Percentiles rank a stretch among this genome's conserved stretches.
Conservation (phyloP, 2,329 filamentous ascomycete genomes). For the Phyllachora maydis region DNA sequence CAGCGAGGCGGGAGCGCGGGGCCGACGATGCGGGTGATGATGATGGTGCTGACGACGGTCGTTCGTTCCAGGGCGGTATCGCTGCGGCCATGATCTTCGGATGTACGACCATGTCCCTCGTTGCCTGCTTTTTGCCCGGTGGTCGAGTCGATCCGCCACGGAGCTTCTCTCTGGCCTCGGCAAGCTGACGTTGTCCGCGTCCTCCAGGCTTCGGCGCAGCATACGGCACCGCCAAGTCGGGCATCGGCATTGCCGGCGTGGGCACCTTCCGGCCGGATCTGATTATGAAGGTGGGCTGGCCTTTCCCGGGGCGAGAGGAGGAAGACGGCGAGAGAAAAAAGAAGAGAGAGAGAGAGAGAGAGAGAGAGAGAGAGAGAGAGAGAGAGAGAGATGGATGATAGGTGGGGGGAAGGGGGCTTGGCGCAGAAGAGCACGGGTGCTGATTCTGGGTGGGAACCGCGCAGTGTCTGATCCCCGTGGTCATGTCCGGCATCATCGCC, state of each 20-base stretch:
- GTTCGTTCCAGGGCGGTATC: conserved; percentile 42
- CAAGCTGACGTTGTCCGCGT: too few species aligned
- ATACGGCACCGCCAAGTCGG: conserved; percentile 74
- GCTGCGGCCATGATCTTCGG: conserved; percentile 69
- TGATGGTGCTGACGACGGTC: conserved; percentile 5
- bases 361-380: too few species aligned
- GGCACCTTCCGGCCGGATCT: conserved; percentile 70
- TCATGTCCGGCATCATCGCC: conserved; percentile 99
- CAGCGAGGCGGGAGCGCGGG: background rate
- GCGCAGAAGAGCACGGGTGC: background rate
- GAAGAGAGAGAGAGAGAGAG: too few species aligned
- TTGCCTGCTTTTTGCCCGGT: too few species aligned
- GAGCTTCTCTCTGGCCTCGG: too few species aligned
- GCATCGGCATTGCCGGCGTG: conserved; percentile 71
- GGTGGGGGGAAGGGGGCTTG: background rate
- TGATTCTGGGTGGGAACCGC: conserved; percentile 1
- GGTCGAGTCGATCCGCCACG: too few species aligned
- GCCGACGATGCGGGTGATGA: background rate
- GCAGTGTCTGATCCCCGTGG: conserved; percentile 65
- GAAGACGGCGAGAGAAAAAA: too few species aligned
- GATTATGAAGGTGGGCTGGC: conserved; percentile 62
- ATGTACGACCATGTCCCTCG: too few species aligned
- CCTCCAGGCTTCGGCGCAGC: conserved; percentile 49
- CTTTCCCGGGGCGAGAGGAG: background rate
- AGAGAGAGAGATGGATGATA: too few species aligned